Conservation (phyloP, 495 filamentous ascomycete genomes). For the Annulohypoxylon stygium region DNA sequence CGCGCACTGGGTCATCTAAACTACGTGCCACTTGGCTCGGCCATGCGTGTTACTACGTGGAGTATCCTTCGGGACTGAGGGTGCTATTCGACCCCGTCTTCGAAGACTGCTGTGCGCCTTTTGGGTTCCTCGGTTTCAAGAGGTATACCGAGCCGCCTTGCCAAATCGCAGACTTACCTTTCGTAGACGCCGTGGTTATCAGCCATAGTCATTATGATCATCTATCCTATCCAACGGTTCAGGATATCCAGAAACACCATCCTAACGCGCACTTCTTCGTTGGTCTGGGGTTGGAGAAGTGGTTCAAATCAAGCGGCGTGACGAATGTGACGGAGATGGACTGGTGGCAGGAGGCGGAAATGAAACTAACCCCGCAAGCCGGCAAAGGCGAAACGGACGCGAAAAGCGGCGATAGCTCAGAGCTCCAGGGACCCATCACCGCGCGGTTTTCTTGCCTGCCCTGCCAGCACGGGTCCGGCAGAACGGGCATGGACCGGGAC, state of each 20-base stretch:
- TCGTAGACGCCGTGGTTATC: constrained; percentile 90
- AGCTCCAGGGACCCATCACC: constrained; percentile 64
- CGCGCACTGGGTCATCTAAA: constrained; percentile 63
- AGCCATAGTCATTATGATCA: constrained; percentile 97
- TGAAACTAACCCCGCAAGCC: constrained; percentile 68
- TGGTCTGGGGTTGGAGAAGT: constrained; percentile 86
- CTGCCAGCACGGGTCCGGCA: constrained; percentile 83
- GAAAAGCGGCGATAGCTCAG: constrained; percentile 3
- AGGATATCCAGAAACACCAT: constrained; percentile 75
- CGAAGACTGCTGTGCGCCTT: constrained; percentile 85
- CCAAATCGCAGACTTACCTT: constrained; percentile 80
- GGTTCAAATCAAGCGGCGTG: constrained; percentile 80
- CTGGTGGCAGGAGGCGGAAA: constrained; percentile 91
- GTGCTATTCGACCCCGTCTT: constrained; percentile 98
- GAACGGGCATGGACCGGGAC: constrained; percentile 74
- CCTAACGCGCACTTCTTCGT: constrained; percentile 91
- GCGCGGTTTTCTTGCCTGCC: constrained; percentile 87
- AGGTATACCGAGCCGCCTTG: constrained; percentile 86
- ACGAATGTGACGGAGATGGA: constrained; percentile 87
- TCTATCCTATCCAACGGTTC: constrained; percentile 79
- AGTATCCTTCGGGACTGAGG: constrained; percentile 88
- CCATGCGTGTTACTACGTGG: constrained; percentile 93
- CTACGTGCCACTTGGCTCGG: constrained; percentile 97
- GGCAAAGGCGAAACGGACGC: constrained; percentile 50
- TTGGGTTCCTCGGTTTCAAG: constrained; percentile 79